These are phyloP conservation scores for Hypsizygus marmoreus DNA, from an alignment of 768 basidiomycete genomes.

Conservation along the genomic window DNA sequence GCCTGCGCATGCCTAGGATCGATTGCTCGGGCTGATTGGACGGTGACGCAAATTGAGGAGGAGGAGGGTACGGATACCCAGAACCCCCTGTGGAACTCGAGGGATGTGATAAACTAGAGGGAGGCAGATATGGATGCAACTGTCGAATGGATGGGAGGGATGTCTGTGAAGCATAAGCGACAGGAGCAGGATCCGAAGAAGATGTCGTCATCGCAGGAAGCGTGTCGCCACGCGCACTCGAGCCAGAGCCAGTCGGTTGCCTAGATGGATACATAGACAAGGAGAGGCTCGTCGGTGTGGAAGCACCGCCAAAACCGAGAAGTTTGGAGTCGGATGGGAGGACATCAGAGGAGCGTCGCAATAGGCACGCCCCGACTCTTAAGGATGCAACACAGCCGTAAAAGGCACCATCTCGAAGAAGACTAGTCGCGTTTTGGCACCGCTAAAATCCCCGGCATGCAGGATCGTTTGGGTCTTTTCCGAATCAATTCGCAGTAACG, in stretches of 20 bases:
- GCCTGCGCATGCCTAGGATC: constrained; percentile 26
- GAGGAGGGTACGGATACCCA: constrained; percentile 20
- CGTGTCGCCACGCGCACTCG: constrained; percentile 24
- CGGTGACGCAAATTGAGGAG: constrained; percentile 28
- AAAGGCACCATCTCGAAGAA: constrained; percentile 41
- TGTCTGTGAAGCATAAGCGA: constrained; percentile 29
- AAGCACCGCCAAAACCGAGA: constrained; percentile 6
- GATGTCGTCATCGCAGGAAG: constrained; percentile 22
- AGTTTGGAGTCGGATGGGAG: constrained; percentile 8
- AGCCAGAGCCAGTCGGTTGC: constrained; percentile 5
- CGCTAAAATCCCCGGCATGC: constrained; percentile 41
- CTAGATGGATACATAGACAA: constrained; percentile 18
- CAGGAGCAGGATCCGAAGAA: constrained; percentile 20
- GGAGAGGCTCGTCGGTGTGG: constrained; percentile 3
- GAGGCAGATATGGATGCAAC: constrained; percentile 64
- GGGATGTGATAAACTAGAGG: constrained; percentile 40
- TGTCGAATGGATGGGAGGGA: constrained; percentile 69
- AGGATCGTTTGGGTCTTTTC: constrained; percentile 33
- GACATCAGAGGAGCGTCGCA: constrained; percentile 13
- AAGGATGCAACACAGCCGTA: constrained; percentile 30
- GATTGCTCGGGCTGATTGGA: constrained; percentile 26
- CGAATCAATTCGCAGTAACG: constrained; percentile 31
- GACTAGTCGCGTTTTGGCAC: constrained; percentile 31
- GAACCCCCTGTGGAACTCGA: constrained; percentile 18
- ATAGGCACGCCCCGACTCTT: constrained; percentile 29